Evolutionary conservation across 2,329 filamentous ascomycete genomes (phyloP).

Genomic region (Talaromyces sp.): DNA sequence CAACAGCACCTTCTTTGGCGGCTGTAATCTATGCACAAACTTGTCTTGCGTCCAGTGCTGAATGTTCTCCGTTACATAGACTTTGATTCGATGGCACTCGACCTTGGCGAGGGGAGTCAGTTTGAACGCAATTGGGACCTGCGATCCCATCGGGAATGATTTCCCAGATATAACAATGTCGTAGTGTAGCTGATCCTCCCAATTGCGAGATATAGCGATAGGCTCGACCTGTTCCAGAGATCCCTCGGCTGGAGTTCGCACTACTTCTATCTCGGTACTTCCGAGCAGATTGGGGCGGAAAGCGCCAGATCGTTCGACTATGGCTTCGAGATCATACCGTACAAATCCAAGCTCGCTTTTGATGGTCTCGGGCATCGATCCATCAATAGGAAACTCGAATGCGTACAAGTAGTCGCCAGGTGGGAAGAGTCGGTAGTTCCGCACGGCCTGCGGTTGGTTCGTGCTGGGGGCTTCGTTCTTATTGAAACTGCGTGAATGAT

Average conservation of each 20-base stretch:
- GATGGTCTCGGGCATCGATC: slow-evolving; percentile 75
- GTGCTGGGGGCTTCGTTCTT: slow-evolving; percentile 64
- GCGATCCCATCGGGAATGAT: slow-evolving; percentile 83
- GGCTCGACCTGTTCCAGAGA: slow-evolving; percentile 89
- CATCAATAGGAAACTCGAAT: slow-evolving; percentile 80
- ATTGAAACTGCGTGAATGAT: slow-evolving; percentile 78
- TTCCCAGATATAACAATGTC: slow-evolving; percentile 96
- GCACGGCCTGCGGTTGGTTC: slow-evolving; percentile 61
- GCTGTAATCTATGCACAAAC: slow-evolving; percentile 78
- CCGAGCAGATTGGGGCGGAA: slow-evolving; percentile 87
- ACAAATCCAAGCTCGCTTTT: slow-evolving; percentile 82
- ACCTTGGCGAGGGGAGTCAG: slow-evolving; percentile 89
- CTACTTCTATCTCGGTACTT: slow-evolving; percentile 74
- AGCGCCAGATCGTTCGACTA: slow-evolving; percentile 79
- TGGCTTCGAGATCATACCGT: slow-evolving; percentile 82
- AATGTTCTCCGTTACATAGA: slow-evolving; percentile 83
- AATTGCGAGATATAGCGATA: slow-evolving; percentile 87
- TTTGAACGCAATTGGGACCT: slow-evolving; percentile 91
- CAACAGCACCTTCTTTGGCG: slow-evolving; percentile 76
- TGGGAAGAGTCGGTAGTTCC: slow-evolving; percentile 81
- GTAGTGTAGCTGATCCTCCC: slow-evolving; percentile 94
- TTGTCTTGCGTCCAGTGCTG: slow-evolving; percentile 88
- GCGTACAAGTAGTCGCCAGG: slow-evolving; percentile 71
- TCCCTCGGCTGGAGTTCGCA: slow-evolving; percentile 80
- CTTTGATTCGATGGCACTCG: slow-evolving; percentile 87